These are phyloP conservation scores for Cyberlindnera galapagoensis DNA, from an alignment of 805 yeast genomes.

Conservation along the genomic window DNA sequence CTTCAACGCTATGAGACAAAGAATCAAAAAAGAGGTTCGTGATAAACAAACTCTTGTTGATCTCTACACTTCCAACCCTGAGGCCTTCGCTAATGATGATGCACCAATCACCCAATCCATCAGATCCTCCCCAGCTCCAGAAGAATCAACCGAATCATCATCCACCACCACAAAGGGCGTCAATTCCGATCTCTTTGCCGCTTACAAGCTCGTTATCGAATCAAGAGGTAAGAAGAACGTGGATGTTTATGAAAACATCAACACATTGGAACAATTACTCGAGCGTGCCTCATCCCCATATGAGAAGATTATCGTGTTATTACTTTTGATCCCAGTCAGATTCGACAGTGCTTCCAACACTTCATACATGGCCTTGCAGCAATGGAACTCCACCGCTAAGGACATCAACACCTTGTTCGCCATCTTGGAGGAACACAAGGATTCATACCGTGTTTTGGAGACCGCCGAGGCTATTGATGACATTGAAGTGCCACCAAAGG, in stretches of 20 bases:
- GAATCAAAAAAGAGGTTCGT: constrained; percentile 72
- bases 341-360: constrained; percentile 71
- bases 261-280: constrained; percentile 56
- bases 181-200: constrained; percentile 49
- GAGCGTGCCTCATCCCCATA: constrained; percentile 49
- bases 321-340: constrained; percentile 80
- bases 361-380: constrained; percentile 66
- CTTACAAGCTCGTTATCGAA: constrained; percentile 71
- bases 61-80: constrained; percentile 63
- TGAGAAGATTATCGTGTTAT: constrained; percentile 70
- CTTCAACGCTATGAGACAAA: constrained; percentile 80
- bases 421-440: constrained; percentile 56
- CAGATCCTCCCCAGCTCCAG: constrained; percentile 24
- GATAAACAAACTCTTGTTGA: constrained; percentile 59
- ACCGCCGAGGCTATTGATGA: constrained; percentile 65
- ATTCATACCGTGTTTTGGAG: constrained; percentile 66
- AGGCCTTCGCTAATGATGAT: constrained; percentile 56
- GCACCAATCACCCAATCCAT: constrained; percentile 10
- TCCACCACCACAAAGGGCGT: constrained; percentile 20
- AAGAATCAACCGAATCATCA: constrained; percentile 19
- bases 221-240: constrained; percentile 94
- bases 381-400: constrained; percentile 67
- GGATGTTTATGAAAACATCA: constrained; percentile 74
- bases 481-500: constrained; percentile 60
- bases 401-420: constrained; percentile 60